A percentile compares a stretch with the other conserved stretches of the same genome.
Evolutionary conservation across 371 early-diverging fungal species (phyloP).

Genomic region (Lichtheimia ornata): DNA sequence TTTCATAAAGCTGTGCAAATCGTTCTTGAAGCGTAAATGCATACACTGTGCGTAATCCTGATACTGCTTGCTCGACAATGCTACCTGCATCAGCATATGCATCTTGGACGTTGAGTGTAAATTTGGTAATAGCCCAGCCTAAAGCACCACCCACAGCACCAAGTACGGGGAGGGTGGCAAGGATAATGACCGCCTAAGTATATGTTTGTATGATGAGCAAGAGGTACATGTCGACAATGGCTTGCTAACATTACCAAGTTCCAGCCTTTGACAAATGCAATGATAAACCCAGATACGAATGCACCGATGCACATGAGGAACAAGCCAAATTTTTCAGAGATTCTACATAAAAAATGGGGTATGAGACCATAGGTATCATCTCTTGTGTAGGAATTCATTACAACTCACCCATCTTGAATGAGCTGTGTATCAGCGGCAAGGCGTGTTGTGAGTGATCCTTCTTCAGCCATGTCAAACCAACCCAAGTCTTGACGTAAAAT

Average conservation of each 20-base stretch:
- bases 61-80: conserved; percentile 69
- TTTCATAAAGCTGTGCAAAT: conserved; percentile 63
- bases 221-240: too few species aligned
- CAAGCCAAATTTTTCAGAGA: conserved; percentile 83
- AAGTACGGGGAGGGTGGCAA: conserved; percentile 69
- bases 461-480: conserved; percentile 84
- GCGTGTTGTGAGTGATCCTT: conserved; percentile 73
- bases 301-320: conserved; percentile 69
- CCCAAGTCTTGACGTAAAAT: conserved; percentile 89
- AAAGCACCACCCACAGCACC: conserved; percentile 59
- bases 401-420: conserved; percentile 71
- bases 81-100: conserved; percentile 52
- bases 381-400: too few species aligned
- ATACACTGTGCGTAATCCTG: conserved; percentile 85
- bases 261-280: conserved; percentile 90
- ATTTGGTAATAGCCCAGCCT: conserved; percentile 66
- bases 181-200: conserved; percentile 56
- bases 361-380: too few species aligned
- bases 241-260: conserved; percentile 46
- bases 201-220: too few species aligned
- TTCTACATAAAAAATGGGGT: conserved; percentile 21
- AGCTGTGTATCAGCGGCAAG: conserved; percentile 80
- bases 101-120: conserved; percentile 37
- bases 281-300: conserved; percentile 85
- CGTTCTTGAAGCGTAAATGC: conserved; percentile 82